These are phyloP conservation scores for Vairimorpha apis DNA, from an alignment of 371 early-diverging fungal genomes.

Conservation along the genomic window DNA sequence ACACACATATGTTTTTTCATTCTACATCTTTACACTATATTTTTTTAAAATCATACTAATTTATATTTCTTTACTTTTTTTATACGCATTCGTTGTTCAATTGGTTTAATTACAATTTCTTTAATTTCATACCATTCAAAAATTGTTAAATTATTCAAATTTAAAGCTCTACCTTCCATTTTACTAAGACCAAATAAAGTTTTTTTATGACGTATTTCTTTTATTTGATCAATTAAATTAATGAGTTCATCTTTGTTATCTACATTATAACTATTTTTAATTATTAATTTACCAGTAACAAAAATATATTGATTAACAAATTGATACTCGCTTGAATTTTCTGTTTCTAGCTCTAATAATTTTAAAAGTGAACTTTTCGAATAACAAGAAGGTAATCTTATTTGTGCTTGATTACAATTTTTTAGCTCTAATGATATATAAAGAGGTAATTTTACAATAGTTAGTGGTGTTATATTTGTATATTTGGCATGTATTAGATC, in stretches of 20 bases:
- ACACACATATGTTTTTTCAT: not conserved
- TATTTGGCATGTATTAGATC: conserved; percentile 12
- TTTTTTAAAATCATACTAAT: too few relatives aligned
- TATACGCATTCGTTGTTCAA: conserved; percentile 18
- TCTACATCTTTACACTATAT: not conserved
- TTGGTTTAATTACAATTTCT: conserved; percentile 24
- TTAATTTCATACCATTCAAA: conserved; percentile 54
- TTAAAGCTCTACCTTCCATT: conserved; percentile 50
- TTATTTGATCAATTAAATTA: conserved; percentile 35
- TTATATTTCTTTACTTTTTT: not conserved
- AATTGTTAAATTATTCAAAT: conserved; percentile 45
- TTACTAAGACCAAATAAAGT: conserved; percentile 40
- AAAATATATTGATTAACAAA: conserved; percentile 44
- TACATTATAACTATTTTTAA: conserved; percentile 29
- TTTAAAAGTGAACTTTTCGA: conserved; percentile 11
- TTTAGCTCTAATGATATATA: conserved; percentile 49
- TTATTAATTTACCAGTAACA: conserved; percentile 22
- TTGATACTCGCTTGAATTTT: conserved; percentile 38
- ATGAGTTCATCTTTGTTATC: conserved; percentile 28
- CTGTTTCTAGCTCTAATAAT: conserved; percentile 23
- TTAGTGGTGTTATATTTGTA: conserved; percentile 15
- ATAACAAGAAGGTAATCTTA: conserved; percentile 39
- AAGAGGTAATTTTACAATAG: conserved; percentile 37
- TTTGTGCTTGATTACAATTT: conserved; percentile 24
- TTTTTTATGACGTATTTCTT: conserved; percentile 44